Percentiles rank a stretch among this genome's conserved stretches.
Evolutionary conservation across 805 yeast species (phyloP).

Genomic region (Lipomyces kockii): DNA sequence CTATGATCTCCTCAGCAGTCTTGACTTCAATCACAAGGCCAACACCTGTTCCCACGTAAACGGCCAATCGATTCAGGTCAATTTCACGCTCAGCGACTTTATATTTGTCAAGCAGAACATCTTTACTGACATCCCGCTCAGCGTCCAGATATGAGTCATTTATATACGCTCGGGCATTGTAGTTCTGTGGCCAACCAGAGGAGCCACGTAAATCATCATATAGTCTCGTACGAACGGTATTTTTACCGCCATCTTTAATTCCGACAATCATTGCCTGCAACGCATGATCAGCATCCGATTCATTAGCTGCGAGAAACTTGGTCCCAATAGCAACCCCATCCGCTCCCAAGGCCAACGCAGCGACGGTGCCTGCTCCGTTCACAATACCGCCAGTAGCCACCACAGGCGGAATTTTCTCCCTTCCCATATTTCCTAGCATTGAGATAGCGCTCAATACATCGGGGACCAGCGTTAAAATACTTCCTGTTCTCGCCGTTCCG

Average conservation of each 20-base stretch:
- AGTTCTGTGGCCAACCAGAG: slow-evolving; percentile 26
- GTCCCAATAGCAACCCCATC: slow-evolving; percentile 64
- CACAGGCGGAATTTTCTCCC: slow-evolving; percentile 31
- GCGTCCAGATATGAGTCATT: slow-evolving; percentile 19
- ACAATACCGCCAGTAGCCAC: slow-evolving; percentile 63
- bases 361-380: slow-evolving; percentile 44
- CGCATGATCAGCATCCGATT: slow-evolving; percentile 17
- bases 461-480: slow-evolving; percentile 41
- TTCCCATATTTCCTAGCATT: slow-evolving; percentile 5
- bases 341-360: slow-evolving; percentile 51
- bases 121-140: neutral
- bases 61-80: slow-evolving; percentile 18
- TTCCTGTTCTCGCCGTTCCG: slow-evolving; percentile 54
- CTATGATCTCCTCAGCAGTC: slow-evolving; percentile 19
- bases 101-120: slow-evolving; percentile 5
- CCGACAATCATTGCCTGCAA: slow-evolving; percentile 6
- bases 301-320: slow-evolving; percentile 35
- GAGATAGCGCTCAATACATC: slow-evolving; percentile 26
- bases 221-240: slow-evolving; percentile 21
- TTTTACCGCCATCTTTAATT: slow-evolving; percentile 21
- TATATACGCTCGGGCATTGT: slow-evolving; percentile 22
- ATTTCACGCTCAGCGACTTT: slow-evolving; percentile 11
- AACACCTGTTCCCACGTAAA: slow-evolving; percentile 29
- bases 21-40: slow-evolving; percentile 15
- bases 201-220: slow-evolving; percentile 23